phyloP scores from a whole-genome alignment of 192 early-diverging fungal species.

The Coemansia sp. region DNA sequence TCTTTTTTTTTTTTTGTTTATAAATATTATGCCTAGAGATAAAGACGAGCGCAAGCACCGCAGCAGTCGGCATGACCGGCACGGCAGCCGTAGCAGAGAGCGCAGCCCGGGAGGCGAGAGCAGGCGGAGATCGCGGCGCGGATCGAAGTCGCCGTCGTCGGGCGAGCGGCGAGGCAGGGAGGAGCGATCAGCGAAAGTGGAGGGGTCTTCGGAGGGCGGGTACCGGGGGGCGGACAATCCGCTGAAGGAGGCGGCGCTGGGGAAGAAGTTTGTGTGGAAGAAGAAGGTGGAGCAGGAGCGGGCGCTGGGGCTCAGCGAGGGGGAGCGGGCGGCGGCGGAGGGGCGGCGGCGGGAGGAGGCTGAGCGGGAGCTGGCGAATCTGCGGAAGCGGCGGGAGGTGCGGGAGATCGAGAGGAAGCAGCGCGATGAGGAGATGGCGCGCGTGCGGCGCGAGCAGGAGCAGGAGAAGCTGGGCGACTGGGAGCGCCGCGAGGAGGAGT shows the following conservation, averaged over 20 bases:
- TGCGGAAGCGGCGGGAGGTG: constrained; percentile 76
- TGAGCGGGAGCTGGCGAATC: constrained; percentile 75
- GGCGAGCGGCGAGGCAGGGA: constrained; percentile 2
- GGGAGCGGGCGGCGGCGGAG: constrained; percentile 60
- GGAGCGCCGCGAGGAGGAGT: constrained; percentile 91
- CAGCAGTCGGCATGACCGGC: constrained; percentile 5
- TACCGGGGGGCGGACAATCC: constrained; percentile 80
- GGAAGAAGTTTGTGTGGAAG: constrained; percentile 90
- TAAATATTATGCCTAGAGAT: constrained; percentile 9
- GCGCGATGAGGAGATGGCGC: constrained; percentile 76
- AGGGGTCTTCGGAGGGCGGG: neutral
- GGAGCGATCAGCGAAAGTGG: neutral
- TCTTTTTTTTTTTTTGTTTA: neutral
- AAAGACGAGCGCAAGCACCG: constrained; percentile 4
- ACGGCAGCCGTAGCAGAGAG: neutral
- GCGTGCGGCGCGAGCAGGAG: constrained; percentile 83
- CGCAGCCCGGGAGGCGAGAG: constrained; percentile 4
- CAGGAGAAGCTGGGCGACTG: constrained; percentile 92
- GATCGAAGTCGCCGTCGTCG: constrained; percentile 7
- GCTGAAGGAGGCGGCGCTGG: constrained; percentile 76
- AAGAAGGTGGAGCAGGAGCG: constrained; percentile 91
- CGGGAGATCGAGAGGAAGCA: constrained; percentile 80
- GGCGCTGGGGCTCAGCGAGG: constrained; percentile 57
- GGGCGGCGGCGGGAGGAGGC: constrained; percentile 62
- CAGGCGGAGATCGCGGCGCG: neutral